A percentile compares a stretch with the other conserved stretches of the same genome.
These are phyloP conservation scores for Diaporthe sp. DNA, from an alignment of 2,329 filamentous ascomycete genomes.

Conservation along the genomic window DNA sequence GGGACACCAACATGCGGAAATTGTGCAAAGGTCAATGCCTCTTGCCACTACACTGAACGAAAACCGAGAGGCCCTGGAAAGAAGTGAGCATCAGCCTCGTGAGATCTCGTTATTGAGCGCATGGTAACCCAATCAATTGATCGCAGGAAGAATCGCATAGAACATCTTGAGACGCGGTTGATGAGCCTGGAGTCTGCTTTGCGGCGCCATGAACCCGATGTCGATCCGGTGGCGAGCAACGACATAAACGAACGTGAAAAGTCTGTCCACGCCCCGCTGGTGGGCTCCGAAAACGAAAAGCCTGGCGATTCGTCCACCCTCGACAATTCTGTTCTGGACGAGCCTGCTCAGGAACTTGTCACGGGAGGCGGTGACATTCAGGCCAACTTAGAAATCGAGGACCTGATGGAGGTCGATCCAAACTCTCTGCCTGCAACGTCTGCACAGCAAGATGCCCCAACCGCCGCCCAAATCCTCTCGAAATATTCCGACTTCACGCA, in stretches of 20 bases:
- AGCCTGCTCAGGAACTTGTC: neutral
- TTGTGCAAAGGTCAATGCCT: neutral
- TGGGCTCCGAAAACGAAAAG: neutral
- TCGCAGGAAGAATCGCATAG: neutral
- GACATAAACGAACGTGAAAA: neutral
- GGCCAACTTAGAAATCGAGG: too few relatives aligned
- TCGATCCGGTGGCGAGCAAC: neutral
- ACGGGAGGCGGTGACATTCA: neutral
- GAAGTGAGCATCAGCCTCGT: neutral
- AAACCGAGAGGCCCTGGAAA: neutral
- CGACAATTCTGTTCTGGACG: neutral
- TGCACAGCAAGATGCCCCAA: too few relatives aligned
- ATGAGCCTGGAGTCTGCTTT: constrained; percentile 2
- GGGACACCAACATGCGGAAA: constrained; percentile 1
- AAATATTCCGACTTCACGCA: neutral
- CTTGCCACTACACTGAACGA: neutral
- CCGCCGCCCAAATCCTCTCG: neutral
- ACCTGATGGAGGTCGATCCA: too few relatives aligned
- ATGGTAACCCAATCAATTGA: neutral
- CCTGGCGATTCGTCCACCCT: neutral
- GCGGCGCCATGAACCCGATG: neutral
- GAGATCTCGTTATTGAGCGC: accelerated
- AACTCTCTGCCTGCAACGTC: too few relatives aligned
- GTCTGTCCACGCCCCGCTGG: neutral
- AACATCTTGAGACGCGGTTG: neutral